phyloP scores from a whole-genome alignment of 2,329 filamentous ascomycete genomes.

The Colletotrichum sublineola region DNA sequence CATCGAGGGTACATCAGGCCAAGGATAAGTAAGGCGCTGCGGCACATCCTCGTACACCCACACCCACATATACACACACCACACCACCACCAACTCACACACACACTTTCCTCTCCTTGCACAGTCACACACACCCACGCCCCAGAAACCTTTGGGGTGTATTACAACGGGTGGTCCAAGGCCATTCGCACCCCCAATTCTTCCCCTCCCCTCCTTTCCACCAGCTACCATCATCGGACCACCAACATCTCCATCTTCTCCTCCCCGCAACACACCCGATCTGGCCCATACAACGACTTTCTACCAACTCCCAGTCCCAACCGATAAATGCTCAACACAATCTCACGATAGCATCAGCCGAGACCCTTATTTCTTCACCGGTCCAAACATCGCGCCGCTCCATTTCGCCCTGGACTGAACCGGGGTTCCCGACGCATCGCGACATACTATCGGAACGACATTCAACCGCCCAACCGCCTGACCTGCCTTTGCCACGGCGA shows the following conservation, averaged over 20 bases:
- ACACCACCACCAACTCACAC: background rate
- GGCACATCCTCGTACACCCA: background rate
- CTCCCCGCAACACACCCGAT: slow-evolving; percentile 35
- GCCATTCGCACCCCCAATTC: slow-evolving; percentile 13
- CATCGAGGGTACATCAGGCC: background rate
- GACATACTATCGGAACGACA: background rate
- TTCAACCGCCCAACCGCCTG: background rate
- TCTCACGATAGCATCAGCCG: background rate
- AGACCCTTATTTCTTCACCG: background rate
- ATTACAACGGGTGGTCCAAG: slow-evolving; percentile 15
- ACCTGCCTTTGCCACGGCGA: background rate
- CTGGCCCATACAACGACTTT: slow-evolving; percentile 19
- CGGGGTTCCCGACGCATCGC: background rate
- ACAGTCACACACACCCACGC: background rate
- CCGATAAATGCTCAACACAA: background rate
- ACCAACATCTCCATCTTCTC: slow-evolving; percentile 22
- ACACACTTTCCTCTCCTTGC: background rate
- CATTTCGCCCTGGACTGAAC: background rate
- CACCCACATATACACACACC: background rate
- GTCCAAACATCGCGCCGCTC: background rate
- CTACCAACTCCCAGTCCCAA: slow-evolving; percentile 21
- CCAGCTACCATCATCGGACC: slow-evolving; percentile 8
- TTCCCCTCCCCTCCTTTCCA: slow-evolving; percentile 25
- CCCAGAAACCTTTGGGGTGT: background rate
- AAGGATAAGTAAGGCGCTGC: background rate